Conservation (phyloP, 1,284 basidiomycete genomes). For the Leccinum pachyderme region DNA sequence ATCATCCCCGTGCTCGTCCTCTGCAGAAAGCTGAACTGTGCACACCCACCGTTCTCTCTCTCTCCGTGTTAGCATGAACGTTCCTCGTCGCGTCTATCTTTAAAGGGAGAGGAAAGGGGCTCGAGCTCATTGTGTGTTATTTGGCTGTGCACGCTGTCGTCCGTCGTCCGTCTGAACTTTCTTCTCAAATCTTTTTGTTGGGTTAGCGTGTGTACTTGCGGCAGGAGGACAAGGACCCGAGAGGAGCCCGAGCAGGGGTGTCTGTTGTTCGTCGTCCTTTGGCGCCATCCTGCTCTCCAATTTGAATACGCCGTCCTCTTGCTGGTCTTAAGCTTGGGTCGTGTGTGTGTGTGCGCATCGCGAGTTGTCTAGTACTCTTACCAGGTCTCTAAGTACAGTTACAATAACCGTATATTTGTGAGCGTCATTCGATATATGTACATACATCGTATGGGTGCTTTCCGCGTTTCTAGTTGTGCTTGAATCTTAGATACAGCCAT, state of each 20-base stretch:
- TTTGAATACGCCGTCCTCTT: not conserved
- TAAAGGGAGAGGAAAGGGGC: not conserved
- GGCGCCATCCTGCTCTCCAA: not conserved
- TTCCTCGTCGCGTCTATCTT: not conserved
- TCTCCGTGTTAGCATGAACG: not conserved
- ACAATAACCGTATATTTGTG: slow-evolving; percentile 21
- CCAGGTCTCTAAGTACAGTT: slow-evolving; percentile 10
- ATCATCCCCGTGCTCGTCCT: not conserved
- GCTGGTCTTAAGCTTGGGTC: not conserved
- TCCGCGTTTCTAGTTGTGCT: slow-evolving; percentile 1
- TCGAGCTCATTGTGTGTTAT: not conserved
- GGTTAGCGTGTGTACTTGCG: not conserved
- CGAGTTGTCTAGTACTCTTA: slow-evolving; percentile 13
- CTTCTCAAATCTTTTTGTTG: slow-evolving; percentile 9
- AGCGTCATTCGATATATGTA: slow-evolving; percentile 11
- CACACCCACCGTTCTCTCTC: not conserved
- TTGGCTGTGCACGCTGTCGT: slow-evolving; percentile 3
- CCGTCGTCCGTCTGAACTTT: slow-evolving; percentile 15
- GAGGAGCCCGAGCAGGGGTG: not conserved
- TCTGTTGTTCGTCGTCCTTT: not conserved
- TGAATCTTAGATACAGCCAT: slow-evolving; percentile 12
- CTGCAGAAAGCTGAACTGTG: slow-evolving; percentile 9
- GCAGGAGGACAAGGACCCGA: not conserved
- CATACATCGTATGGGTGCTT: slow-evolving; percentile 3
- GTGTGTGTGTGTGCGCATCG: not conserved